Conservation (phyloP, 148 eudicot genomes). For the Beta vulgaris region DNA sequence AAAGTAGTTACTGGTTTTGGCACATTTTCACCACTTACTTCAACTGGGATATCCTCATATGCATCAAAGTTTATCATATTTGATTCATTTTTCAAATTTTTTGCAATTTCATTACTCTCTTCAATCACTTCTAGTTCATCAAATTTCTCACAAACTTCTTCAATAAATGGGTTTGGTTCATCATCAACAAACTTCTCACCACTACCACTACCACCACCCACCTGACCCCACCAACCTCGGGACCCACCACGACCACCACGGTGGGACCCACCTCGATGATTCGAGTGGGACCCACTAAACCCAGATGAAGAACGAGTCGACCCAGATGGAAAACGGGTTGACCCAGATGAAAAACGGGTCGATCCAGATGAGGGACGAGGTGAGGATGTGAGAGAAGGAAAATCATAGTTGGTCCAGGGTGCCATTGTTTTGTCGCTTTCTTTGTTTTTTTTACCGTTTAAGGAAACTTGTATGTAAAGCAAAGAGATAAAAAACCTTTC, state of each 20-base stretch:
- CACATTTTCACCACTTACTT: conserved; percentile 47
- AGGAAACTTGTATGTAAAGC: conserved; percentile 34
- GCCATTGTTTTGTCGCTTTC: conserved; percentile 19
- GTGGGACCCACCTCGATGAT: neutral
- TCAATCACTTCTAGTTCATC: conserved; percentile 36
- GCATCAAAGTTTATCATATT: conserved; percentile 43
- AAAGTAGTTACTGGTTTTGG: conserved; percentile 46
- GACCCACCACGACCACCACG: neutral
- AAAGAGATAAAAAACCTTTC: conserved; percentile 5
- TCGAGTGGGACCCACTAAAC: conserved; percentile 4
- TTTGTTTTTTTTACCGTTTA: conserved; percentile 7
- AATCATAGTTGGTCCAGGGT: conserved; percentile 24
- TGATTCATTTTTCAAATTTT: conserved; percentile 4
- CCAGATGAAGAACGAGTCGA: neutral
- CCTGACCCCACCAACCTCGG: conserved; percentile 1
- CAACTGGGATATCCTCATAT: conserved; percentile 62
- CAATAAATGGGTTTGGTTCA: conserved; percentile 18
- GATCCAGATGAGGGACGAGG: conserved; percentile 13
- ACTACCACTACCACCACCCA: neutral
- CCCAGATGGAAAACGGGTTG: conserved; percentile 4
- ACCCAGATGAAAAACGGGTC: neutral
- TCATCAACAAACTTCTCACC: neutral
- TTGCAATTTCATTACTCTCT: conserved; percentile 11
- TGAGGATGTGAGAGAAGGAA: conserved; percentile 21
- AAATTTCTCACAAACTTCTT: conserved; percentile 25